Base-by-base conservation (phyloP, 2,329 filamentous ascomycete species). In the Penicillium digitatum region DNA sequence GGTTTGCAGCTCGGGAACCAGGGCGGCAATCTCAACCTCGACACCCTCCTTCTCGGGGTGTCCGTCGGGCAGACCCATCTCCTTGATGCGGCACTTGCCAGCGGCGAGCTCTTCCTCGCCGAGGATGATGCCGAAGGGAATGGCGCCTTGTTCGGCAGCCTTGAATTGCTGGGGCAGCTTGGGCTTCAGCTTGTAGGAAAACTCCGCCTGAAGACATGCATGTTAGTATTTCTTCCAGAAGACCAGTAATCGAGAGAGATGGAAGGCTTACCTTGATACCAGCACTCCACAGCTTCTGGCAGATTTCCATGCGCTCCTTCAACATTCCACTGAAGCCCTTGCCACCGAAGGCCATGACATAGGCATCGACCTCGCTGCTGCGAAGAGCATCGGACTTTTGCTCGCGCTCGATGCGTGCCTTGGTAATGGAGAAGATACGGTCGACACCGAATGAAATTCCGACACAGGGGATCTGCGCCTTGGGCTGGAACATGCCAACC, bases 401-500 rank as follows among this genome's bases (percentile, higher is more conserved):
- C 54, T 78, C 73, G 34, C 81, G 82, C 58, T 83, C 84, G 71
- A 90, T 81, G 46, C 86, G 82, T 12, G 89, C 87, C 73, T 95
- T 92, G 61, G 87, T 90, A 69, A 96, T 92, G 65, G 88, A 90
- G 77, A 95, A 96, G 68, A 97, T 96, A 65, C 93, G 87, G 74
- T 97, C 93, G 46, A 96, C 90, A 52, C 93, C 93, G 69, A 97
- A 96, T 1, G 92, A 96, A 63, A 95, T 89, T 59, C 89, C 89
- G 6, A 94, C 88, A 64, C 89, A 93, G n/a, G 90, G 93, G 53
- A 96, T 90, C 70, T 92, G 86, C 22, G 79, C 83, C 76, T 92
- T 93, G 66, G 87, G 87, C 53, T 85, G 87, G 79, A 96, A 96
- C 90, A 96, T 96, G 76, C 89, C 89, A 5, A 96, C 93, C 4